These are phyloP conservation scores for Adansonia rubrostipa DNA, from an alignment of 441 rosid species.

Conservation along the genomic window DNA sequence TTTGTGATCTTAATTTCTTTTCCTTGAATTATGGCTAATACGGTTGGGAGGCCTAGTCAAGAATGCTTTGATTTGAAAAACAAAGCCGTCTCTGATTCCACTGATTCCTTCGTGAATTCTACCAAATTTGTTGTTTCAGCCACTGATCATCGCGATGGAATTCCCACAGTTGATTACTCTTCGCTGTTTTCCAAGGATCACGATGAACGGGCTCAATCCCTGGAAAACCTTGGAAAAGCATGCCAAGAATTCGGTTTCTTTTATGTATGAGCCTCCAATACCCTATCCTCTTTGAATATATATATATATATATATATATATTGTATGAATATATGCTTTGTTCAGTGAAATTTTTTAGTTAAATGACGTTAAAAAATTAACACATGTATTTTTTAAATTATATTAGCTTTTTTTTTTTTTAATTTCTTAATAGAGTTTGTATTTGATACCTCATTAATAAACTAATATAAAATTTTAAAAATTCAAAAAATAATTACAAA, in stretches of 20 bases:
- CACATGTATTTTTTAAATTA: no score
- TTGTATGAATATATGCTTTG: no score
- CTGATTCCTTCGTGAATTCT: neutral
- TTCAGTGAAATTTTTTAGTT: no score
- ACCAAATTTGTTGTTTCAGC: neutral
- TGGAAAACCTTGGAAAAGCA: constrained; percentile 28
- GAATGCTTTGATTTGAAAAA: neutral
- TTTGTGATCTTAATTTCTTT: neutral
- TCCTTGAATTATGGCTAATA: neutral
- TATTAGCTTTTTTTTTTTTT: no score
- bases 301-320: neutral
- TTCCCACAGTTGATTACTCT: constrained; percentile 37
- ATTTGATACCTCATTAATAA: no score
- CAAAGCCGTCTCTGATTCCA: neutral
- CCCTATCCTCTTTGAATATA: neutral
- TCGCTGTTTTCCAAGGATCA: constrained; percentile 33
- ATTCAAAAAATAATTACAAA: no score
- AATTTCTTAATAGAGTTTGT: no score
- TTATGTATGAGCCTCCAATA: constrained; percentile 22
- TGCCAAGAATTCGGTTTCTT: constrained; percentile 41
- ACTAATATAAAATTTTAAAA: no score
- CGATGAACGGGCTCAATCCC: constrained; percentile 23
- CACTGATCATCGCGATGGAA: constrained; percentile 27
- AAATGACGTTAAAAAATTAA: no score
- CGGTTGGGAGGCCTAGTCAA: neutral